Base-by-base conservation (phyloP, 768 basidiomycete species). In the Hypholoma sublateritium region DNA sequence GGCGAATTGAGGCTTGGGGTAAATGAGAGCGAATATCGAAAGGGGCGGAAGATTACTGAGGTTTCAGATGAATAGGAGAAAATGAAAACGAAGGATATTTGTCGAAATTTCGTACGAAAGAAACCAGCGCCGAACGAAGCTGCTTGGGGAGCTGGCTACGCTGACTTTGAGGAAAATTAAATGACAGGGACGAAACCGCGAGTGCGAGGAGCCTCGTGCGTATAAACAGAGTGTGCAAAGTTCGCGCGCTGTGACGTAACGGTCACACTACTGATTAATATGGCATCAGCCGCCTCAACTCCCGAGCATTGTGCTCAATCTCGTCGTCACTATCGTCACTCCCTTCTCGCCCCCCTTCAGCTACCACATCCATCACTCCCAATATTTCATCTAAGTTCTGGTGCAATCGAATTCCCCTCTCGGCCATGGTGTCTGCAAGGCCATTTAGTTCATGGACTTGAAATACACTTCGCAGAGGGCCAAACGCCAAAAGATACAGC, bases 401-500 rank as follows among this genome's bases (percentile, higher is more conserved):
- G 43, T 86, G 77, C 67, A 89, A 71, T 45, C 91, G 80, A 21
- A 93, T 63, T 3, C 85, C 87, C 37, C 88, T 73, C 67, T 93
- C 91, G 5, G 79, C 86, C 91, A 93, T 93, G 3, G 81, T 81
- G 55, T 91, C 89, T 47, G 77, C 86, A 52, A 88, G 78, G 19
- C 66, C 76, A 50, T 77, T 77, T 60, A 93, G 74, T 68, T 93
- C 91, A 14, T 72, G 70, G 16, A 70, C 61, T 47, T 72, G 78
- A 69, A 93, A 93, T 48, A 80, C 85, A 3, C 73, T 67, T 25
- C 91, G 81, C 54, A 93, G 74, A 3, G 83, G 80, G 52, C 85
- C 84, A 71, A 92, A 93, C 16, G 90, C 91, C 45, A 91, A 62
- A 59, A 93, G 72, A 77, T 93, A 92, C 44, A 93, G 70, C 46